These are phyloP conservation scores for Vickermania spadyakhi DNA, from an alignment of 208 protist species.

Conservation along the genomic window DNA sequence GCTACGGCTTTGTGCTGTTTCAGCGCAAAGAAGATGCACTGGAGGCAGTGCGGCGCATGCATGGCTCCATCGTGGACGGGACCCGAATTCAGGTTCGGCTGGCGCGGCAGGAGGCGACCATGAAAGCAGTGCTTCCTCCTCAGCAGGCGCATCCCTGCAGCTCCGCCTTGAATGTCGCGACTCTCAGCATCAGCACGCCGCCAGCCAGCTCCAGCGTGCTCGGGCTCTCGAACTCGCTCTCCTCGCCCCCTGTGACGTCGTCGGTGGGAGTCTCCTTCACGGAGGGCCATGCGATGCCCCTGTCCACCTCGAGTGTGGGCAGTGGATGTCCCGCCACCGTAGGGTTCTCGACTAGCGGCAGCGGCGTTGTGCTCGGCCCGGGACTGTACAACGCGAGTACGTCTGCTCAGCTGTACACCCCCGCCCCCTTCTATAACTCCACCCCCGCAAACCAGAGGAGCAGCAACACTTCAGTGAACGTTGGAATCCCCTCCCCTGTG, in stretches of 20 bases:
- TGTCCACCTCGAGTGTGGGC: no score
- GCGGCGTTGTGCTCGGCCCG: no score
- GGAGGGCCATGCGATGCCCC: no score
- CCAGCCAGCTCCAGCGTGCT: neutral
- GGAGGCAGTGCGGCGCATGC: constrained; percentile 26
- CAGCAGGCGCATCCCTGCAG: neutral
- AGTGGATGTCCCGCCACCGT: no score
- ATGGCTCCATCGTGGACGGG: constrained; percentile 31
- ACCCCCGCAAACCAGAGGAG: no score
- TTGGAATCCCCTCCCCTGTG: no score
- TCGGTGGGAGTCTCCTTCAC: neutral
- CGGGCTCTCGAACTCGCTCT: constrained; percentile 1
- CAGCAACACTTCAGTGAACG: no score
- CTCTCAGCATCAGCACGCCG: constrained; percentile 3
- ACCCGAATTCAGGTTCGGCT: constrained; percentile 62
- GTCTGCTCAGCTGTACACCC: no score
- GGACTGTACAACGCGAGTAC: no score
- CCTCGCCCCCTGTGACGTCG: neutral
- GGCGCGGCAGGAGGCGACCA: neutral
- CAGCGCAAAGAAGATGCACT: constrained; percentile 24
- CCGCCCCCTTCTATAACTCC: no score
- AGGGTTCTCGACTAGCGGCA: no score
- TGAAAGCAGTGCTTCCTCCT: neutral
- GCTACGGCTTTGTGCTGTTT: constrained; percentile 78
- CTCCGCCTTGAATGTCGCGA: no score